phyloP scores from a whole-genome alignment of 192 early-diverging fungal species.

The Linnemannia schmuckeri region DNA sequence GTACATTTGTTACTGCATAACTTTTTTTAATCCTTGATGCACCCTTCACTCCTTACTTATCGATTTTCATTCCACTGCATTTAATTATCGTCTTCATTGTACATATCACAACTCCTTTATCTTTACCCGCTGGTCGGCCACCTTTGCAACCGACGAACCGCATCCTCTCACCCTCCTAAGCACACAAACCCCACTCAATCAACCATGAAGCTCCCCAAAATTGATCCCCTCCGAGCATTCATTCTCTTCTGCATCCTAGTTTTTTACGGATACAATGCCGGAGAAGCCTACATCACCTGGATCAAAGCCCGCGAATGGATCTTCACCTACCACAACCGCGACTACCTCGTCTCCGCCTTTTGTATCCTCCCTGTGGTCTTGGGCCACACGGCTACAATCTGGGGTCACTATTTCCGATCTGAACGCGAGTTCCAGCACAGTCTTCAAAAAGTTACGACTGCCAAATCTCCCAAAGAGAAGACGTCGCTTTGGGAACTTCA shows the following conservation, averaged over 20 bases:
- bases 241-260: conserved; percentile 33
- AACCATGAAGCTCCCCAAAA: conserved; percentile 3
- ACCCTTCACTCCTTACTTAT: not conserved
- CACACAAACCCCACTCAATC: not conserved
- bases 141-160: not conserved
- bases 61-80: not conserved
- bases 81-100: not conserved
- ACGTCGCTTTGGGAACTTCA: conserved; percentile 53
- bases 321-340: conserved; percentile 35
- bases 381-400: conserved; percentile 47
- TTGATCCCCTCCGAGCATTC: conserved; percentile 13
- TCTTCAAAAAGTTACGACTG: conserved; percentile 35
- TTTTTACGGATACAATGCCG: not conserved
- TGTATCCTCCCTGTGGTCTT: conserved; percentile 22
- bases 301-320: conserved; percentile 30
- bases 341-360: conserved; percentile 25
- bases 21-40: not conserved
- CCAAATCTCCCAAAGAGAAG: conserved; percentile 29
- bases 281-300: conserved; percentile 45
- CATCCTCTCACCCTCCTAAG: not conserved
- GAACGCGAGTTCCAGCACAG: conserved; percentile 53
- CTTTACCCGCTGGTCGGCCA: not conserved
- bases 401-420: conserved; percentile 48
- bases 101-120: not conserved
- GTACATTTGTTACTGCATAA: not conserved